Percentiles rank a stretch among this genome's conserved stretches.
These are phyloP conservation scores for Blastosporella zonata DNA, from an alignment of 1,284 basidiomycete species.

Conservation along the genomic window DNA sequence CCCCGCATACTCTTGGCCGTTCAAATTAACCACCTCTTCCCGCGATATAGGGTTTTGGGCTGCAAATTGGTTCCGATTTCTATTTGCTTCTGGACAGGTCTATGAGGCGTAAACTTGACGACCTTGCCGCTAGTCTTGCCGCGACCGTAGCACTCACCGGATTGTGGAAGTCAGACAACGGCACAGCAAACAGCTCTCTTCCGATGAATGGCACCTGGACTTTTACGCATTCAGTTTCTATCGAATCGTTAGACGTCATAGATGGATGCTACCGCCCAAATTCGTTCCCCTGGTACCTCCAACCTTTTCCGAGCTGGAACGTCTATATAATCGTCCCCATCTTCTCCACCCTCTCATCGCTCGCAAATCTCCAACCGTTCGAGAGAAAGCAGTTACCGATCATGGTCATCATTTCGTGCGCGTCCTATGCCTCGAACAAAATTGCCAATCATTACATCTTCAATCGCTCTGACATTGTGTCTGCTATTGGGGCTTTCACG, in stretches of 20 bases:
- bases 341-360: conserved; percentile 74
- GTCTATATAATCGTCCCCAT: conserved; percentile 77
- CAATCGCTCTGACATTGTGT: conserved; percentile 80
- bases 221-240: conserved; percentile 57
- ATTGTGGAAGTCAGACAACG: conserved; percentile 65
- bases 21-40: not conserved
- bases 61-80: conserved; percentile 85
- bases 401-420: conserved; percentile 85
- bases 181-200: conserved; percentile 41
- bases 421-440: conserved; percentile 75
- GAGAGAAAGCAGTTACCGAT: conserved; percentile 70
- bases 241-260: conserved; percentile 44
- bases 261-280: conserved; percentile 70
- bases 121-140: conserved; percentile 48
- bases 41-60: conserved; percentile 72
- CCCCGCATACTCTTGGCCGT: not conserved
- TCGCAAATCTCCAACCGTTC: conserved; percentile 77
- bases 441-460: conserved; percentile 83
- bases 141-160: conserved; percentile 58
- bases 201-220: conserved; percentile 72
- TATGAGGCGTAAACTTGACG: conserved; percentile 51
- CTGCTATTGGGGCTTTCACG: conserved; percentile 84
- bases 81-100: conserved; percentile 74
- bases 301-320: conserved; percentile 75
- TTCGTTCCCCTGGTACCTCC: conserved; percentile 72